Evolutionary conservation across 1,284 basidiomycete species (phyloP).

Genomic region (Pterulicium gracile): DNA sequence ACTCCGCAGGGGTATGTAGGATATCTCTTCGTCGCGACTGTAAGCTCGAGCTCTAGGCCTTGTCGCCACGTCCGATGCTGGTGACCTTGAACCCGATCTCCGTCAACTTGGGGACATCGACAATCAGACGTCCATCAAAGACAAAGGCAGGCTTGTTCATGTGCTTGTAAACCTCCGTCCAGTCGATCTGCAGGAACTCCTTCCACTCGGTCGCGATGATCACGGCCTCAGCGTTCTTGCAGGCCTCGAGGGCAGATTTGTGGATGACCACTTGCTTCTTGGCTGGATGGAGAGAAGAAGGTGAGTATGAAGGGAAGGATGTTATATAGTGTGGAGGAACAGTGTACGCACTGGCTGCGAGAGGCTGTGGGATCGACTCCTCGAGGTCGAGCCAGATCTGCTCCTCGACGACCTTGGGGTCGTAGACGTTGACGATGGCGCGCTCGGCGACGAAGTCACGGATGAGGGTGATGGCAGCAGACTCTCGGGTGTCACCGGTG

Average conservation of each 20-base stretch:
- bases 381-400: slow-evolving; percentile 72
- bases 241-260: slow-evolving; percentile 75
- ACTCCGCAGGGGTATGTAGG: too few relatives aligned
- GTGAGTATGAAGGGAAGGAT: background rate
- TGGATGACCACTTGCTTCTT: slow-evolving; percentile 82
- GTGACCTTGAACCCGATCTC: slow-evolving; percentile 82
- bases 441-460: slow-evolving; percentile 89
- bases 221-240: slow-evolving; percentile 83
- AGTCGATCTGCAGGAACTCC: slow-evolving; percentile 90
- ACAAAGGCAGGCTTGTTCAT: slow-evolving; percentile 97
- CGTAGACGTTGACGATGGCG: slow-evolving; percentile 83
- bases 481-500: slow-evolving; percentile 96
- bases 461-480: slow-evolving; percentile 91
- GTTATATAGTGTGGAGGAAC: background rate
- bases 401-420: slow-evolving; percentile 71
- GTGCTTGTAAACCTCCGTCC: slow-evolving; percentile 72
- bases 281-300: slow-evolving; percentile 33
- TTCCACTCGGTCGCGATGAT: slow-evolving; percentile 94
- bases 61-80: slow-evolving; percentile 31
- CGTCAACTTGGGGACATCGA: slow-evolving; percentile 72
- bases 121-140: slow-evolving; percentile 85
- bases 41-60: slow-evolving; percentile 2
- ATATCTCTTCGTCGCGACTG: too few relatives aligned
- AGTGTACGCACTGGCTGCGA: slow-evolving; percentile 39
- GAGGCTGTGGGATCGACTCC: slow-evolving; percentile 54